Evolutionary conservation across 2,329 filamentous ascomycete species (phyloP).

Genomic region (Fusarium cyanostomum): DNA sequence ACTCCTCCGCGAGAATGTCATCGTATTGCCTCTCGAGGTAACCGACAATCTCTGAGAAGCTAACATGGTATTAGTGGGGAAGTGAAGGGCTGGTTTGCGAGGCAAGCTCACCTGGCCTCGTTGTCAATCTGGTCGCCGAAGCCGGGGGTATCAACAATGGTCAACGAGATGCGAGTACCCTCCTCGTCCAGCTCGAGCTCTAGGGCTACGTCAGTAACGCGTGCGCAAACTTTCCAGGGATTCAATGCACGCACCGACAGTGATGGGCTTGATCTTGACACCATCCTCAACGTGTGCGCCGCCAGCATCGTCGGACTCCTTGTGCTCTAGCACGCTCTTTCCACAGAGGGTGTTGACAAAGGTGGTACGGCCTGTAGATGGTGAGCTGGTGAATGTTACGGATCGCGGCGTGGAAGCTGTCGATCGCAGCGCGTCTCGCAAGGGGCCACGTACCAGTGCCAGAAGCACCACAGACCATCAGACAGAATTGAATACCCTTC

Average conservation of each 20-base stretch:
- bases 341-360: conserved; percentile 99
- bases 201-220: conserved; percentile 49
- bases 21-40: conserved; percentile 99
- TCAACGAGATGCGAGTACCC: conserved; percentile 96
- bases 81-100: not conserved
- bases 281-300: conserved; percentile 94
- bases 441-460: conserved; percentile 80
- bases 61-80: conserved; percentile 49
- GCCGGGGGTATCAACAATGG: conserved; percentile 97
- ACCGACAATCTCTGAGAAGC: conserved; percentile 96
- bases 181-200: conserved; percentile 97
- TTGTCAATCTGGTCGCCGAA: conserved; percentile 99
- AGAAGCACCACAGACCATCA: conserved; percentile 99
- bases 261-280: conserved; percentile 98
- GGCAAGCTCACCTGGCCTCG: conserved; percentile 80
- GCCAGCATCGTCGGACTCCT: conserved; percentile 90
- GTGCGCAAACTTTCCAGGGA: conserved; percentile 33
- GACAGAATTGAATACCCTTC: conserved; percentile 99
- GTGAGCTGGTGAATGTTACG: conserved; percentile 32
- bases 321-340: conserved; percentile 88
- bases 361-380: conserved; percentile 84
- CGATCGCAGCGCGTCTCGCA: conserved; percentile 21
- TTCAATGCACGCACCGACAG: conserved; percentile 74
- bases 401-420: conserved; percentile 18
- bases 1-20: conserved; percentile 98